Evolutionary conservation across 495 filamentous ascomycete genomes (phyloP).

Genomic region (Trichocladium uniseriatum): DNA sequence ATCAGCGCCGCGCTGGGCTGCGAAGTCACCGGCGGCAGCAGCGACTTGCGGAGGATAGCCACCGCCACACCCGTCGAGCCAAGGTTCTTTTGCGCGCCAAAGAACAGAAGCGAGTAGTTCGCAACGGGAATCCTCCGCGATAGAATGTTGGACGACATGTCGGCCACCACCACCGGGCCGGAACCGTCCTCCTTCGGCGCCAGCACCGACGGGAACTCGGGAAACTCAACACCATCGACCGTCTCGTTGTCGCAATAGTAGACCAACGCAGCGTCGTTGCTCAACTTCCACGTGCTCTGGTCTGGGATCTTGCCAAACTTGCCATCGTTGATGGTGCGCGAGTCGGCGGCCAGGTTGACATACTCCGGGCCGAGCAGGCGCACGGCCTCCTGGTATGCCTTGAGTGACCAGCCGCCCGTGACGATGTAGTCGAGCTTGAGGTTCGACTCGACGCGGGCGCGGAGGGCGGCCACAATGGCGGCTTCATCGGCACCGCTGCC

Average conservation of each 20-base stretch:
- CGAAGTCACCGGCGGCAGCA: slow-evolving; percentile 55
- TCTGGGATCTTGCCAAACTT: slow-evolving; percentile 82
- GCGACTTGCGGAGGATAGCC: slow-evolving; percentile 64
- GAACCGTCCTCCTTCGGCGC: slow-evolving; percentile 46
- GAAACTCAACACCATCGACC: slow-evolving; percentile 92
- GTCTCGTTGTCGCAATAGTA: slow-evolving; percentile 96
- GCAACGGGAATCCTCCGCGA: slow-evolving; percentile 57
- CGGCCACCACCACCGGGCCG: slow-evolving; percentile 63
- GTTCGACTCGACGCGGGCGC: slow-evolving; percentile 52
- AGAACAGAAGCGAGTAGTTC: slow-evolving; percentile 65
- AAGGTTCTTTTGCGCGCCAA: slow-evolving; percentile 85
- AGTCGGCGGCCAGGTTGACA: slow-evolving; percentile 70
- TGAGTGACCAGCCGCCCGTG: slow-evolving; percentile 87
- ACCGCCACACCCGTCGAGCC: slow-evolving; percentile 80
- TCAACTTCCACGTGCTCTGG: slow-evolving; percentile 68
- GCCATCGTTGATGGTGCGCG: slow-evolving; percentile 59
- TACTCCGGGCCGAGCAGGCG: slow-evolving; percentile 65
- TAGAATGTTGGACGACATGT: slow-evolving; percentile 79
- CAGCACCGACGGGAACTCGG: slow-evolving; percentile 56
- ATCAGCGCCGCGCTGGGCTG: slow-evolving; percentile 54
- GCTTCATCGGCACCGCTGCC: slow-evolving; percentile 36
- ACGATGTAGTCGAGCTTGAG: slow-evolving; percentile 82
- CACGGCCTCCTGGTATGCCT: slow-evolving; percentile 78
- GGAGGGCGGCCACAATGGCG: slow-evolving; percentile 43
- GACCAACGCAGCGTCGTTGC: slow-evolving; percentile 62